Conservation (phyloP, 495 filamentous ascomycete species). For the Lineolata rhizophorae region DNA sequence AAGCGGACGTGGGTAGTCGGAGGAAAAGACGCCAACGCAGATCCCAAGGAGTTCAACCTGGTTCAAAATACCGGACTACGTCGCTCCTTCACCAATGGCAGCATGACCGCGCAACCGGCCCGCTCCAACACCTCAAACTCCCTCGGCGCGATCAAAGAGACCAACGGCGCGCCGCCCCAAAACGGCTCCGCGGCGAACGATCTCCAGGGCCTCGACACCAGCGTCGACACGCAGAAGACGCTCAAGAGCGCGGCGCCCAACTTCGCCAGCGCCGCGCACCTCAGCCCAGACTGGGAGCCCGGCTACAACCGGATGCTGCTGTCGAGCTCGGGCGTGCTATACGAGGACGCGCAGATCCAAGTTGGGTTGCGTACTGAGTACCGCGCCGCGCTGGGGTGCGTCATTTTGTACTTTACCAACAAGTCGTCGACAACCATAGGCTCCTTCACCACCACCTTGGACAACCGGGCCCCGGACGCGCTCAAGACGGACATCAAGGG, state of each 20-base stretch:
- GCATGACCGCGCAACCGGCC: conserved; percentile 14
- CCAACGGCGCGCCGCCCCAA: conserved; percentile 26
- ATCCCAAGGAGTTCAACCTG: conserved; percentile 57
- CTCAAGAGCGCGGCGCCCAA: conserved; percentile 56
- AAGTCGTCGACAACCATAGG: conserved; percentile 64
- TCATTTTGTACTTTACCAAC: conserved; percentile 91
- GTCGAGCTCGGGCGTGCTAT: conserved; percentile 64
- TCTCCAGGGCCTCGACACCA: conserved; percentile 65
- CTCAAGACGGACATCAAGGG: conserved; percentile 68
- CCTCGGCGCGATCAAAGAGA: conserved; percentile 17
- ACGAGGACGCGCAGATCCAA: conserved; percentile 87
- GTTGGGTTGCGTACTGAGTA: conserved; percentile 87
- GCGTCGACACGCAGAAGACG: conserved; percentile 30
- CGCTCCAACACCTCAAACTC: too few species aligned
- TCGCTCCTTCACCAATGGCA: conserved; percentile 55
- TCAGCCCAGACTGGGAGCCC: conserved; percentile 83
- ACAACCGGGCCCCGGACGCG: conserved; percentile 47
- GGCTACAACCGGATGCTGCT: conserved; percentile 76
- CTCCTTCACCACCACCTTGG: conserved; percentile 84
- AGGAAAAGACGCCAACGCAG: conserved; percentile 76
- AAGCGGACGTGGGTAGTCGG: conserved; percentile 92
- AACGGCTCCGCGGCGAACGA: conserved; percentile 24
- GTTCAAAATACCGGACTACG: conserved; percentile 67
- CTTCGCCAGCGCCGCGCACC: conserved; percentile 74
- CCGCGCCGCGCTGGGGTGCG: conserved; percentile 74